A percentile compares a stretch with the other conserved stretches of the same genome.
Conservation (phyloP, 2,329 filamentous ascomycete genomes). For the Mollisiaceae sp. region DNA sequence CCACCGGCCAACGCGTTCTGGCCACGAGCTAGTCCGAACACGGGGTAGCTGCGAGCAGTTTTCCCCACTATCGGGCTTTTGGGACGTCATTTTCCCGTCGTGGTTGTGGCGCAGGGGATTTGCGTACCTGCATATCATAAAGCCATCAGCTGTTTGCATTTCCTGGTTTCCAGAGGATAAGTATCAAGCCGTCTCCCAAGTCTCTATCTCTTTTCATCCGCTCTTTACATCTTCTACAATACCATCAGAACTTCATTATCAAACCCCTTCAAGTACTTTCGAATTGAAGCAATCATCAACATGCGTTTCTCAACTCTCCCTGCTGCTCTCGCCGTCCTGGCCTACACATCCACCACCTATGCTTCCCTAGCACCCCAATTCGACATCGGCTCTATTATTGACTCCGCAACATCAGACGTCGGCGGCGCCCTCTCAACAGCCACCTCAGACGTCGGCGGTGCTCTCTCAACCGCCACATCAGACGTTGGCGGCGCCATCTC, state of each 20-base stretch:
- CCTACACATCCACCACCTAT: slow-evolving; percentile 11
- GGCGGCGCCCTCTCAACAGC: slow-evolving; percentile 14
- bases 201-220: not conserved
- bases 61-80: not conserved
- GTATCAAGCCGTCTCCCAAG: not conserved
- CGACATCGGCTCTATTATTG: slow-evolving; percentile 2
- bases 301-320: slow-evolving; percentile 28
- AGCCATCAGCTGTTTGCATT: slow-evolving; percentile 2
- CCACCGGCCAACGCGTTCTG: not conserved
- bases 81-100: not conserved
- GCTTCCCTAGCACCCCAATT: slow-evolving; percentile 12
- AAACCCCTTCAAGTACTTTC: not conserved
- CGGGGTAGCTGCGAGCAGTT: not conserved
- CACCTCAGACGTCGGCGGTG: slow-evolving; percentile 8
- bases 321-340: slow-evolving; percentile 21
- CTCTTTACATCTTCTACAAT: not conserved
- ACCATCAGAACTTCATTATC: not conserved
- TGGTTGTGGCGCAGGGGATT: slow-evolving; percentile 10
- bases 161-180: not conserved
- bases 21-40: slow-evolving; percentile 1
- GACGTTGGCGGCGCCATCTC: not conserved
- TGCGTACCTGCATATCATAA: slow-evolving; percentile 7
- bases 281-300: slow-evolving; percentile 8
- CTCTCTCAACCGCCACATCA: slow-evolving; percentile 9
- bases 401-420: slow-evolving; percentile 10